phyloP scores from a whole-genome alignment of 345 rosid genomes.

The Pseudoturritis turrita region DNA sequence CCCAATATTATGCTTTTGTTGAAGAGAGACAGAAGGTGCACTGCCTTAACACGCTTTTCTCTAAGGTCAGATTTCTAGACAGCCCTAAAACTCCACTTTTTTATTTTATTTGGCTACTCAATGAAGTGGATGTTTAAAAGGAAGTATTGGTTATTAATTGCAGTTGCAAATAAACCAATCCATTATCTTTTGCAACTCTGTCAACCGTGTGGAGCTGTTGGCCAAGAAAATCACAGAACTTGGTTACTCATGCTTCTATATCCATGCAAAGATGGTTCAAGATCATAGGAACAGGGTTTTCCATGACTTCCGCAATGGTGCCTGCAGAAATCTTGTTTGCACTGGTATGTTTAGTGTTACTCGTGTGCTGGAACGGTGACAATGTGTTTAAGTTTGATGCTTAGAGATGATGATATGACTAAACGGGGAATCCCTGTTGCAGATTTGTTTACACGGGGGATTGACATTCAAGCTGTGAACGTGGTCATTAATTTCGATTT shows the following conservation, averaged over 20 bases:
- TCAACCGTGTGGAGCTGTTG: slow-evolving; percentile 89
- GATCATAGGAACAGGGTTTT: slow-evolving; percentile 98
- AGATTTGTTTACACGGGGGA: slow-evolving; percentile 97
- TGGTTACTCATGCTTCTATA: slow-evolving; percentile 96
- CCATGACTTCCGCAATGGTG: slow-evolving; percentile 98
- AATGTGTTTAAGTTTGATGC: not conserved
- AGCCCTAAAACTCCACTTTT: not conserved
- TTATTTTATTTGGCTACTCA: not conserved
- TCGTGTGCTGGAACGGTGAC: not conserved
- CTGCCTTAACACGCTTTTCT: slow-evolving; percentile 97
- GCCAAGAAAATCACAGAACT: slow-evolving; percentile 99
- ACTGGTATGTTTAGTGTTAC: slow-evolving; percentile 54
- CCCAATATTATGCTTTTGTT: slow-evolving; percentile 96
- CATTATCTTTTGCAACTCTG: slow-evolving; percentile 96
- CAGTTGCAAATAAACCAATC: slow-evolving; percentile 99
- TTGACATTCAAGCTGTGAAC: slow-evolving; percentile 98
- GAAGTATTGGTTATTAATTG: not conserved
- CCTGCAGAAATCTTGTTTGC: slow-evolving; percentile 98
- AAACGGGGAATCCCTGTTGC: slow-evolving; percentile 22
- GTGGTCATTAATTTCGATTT: slow-evolving; percentile 97
- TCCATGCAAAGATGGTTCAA: slow-evolving; percentile 98
- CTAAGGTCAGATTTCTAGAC: slow-evolving; percentile 55
- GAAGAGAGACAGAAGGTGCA: slow-evolving; percentile 99
- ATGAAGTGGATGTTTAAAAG: not conserved
- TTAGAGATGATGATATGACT: not conserved